A percentile compares a stretch with the other conserved stretches of the same genome.
Conservation (phyloP, 2,329 filamentous ascomycete species). For the Colletotrichum tamarilloi region DNA sequence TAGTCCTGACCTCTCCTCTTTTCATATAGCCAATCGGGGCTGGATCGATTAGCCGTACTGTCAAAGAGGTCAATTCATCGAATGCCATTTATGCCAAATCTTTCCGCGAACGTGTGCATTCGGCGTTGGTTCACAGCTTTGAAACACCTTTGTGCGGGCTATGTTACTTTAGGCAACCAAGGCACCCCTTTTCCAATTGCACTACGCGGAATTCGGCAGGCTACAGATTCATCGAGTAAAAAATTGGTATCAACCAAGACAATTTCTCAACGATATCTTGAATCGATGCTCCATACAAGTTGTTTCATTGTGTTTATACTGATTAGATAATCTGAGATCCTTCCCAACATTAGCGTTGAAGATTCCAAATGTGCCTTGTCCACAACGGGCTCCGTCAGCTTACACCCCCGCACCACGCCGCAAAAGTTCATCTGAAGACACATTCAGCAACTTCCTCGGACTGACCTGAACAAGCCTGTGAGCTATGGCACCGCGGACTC, state of each 20-base stretch:
- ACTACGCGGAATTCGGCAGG: too few relatives aligned
- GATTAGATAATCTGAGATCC: neutral
- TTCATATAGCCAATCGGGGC: neutral
- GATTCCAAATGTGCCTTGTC: neutral
- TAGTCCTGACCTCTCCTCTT: neutral
- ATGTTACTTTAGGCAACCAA: too few relatives aligned
- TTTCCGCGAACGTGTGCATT: too few relatives aligned
- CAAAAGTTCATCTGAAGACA: neutral
- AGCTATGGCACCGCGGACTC: neutral
- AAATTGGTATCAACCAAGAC: neutral
- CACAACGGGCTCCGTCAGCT: neutral
- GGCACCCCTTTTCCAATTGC: too few relatives aligned
- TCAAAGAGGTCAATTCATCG: too few relatives aligned
- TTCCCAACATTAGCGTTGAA: neutral
- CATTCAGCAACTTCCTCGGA: neutral
- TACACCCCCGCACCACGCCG: neutral
- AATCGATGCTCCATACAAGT: neutral
- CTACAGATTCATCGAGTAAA: too few relatives aligned
- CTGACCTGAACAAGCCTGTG: neutral
- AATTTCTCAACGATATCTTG: neutral
- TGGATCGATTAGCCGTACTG: too few relatives aligned
- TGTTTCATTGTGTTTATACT: neutral
- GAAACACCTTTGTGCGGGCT: too few relatives aligned
- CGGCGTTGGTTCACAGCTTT: too few relatives aligned
- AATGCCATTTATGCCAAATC: too few relatives aligned